Evolutionary conservation across 805 yeast species (phyloP), one percentile per base, ranked within the genome.

Genomic region (Clavispora phyllophila): DNA sequence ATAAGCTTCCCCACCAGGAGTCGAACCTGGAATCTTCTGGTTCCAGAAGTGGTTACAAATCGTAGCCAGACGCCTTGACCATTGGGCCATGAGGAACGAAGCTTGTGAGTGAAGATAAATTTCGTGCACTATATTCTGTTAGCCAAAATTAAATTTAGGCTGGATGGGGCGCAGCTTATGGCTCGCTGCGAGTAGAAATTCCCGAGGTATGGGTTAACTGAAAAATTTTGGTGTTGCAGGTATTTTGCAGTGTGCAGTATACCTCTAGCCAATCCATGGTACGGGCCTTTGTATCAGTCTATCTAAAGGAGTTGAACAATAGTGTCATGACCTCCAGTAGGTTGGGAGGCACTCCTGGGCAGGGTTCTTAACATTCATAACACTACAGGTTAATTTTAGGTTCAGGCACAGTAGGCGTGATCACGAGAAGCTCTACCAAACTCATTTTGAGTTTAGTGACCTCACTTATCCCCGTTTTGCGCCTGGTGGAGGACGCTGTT

Each of bases 61-160:
- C 82, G 82, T 76, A 76, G 82, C 81, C 82, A 75, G 80, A 76
- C 81, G 82, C 81, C 82, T 78, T 76, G 79, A 76, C 82, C 82
- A 77, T 77, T 77, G 80, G 82, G 82, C 81, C 82, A 77, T 79
- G 81, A 77, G 81, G 82, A 77, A 77, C 73, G 72, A 68, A 66
- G 72, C 70, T 58, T 40, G 37, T 12, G 13, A 19, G n/a, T 10
- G 36, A 20, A 3, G 1, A 33, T 10, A 29, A 15, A 29, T 5
- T 15, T 29, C 5, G 4, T 6, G 2, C 12, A 9, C 20, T 20
- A 29, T 29, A 29, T 29, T 28, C 18, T 9, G 10, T 8, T 18
- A n/a, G 8, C 7, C 7, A 14, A 13, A 3, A n/a, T n/a, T n/a
- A 2, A n/a, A 14, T 28, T 14, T 17, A 14, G 18, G 18, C 18